A percentile compares a stretch with the other conserved stretches of the same genome.
Evolutionary conservation across 306 rosid genomes (phyloP).

Genomic region (Glycine soja): DNA sequence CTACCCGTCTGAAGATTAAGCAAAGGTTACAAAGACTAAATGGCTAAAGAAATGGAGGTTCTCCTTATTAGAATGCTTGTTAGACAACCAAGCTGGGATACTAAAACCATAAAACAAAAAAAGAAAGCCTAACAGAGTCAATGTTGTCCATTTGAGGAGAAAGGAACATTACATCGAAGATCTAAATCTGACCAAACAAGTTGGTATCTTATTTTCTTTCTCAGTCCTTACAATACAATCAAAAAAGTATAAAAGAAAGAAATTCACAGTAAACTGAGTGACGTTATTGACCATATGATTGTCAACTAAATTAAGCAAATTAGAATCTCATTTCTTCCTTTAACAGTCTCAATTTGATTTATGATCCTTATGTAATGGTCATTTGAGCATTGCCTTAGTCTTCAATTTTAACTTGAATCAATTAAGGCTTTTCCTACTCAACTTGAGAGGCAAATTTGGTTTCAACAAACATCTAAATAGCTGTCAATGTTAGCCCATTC

Average conservation of each 20-base stretch:
- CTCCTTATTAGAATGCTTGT: not conserved
- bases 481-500: conserved; percentile 25
- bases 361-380: not conserved
- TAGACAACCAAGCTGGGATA: not conserved
- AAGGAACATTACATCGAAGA: too few species aligned
- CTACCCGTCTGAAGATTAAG: not conserved
- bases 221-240: too few species aligned
- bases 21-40: conserved; percentile 5
- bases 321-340: not conserved
- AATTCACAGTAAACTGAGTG: not conserved
- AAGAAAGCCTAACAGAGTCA: conserved; percentile 6
- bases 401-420: conserved; percentile 11
- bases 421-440: not conserved
- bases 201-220: not conserved
- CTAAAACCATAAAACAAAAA: conserved; percentile 35
- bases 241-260: not conserved
- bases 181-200: not conserved
- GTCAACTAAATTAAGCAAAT: not conserved
- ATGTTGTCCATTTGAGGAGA: conserved; percentile 3
- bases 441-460: too few species aligned
- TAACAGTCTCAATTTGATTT: conserved; percentile 13
- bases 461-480: too few species aligned
- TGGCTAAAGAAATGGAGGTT: conserved; percentile 19
- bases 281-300: not conserved
- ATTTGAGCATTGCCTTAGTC: not conserved